Base-by-base conservation (phyloP, 371 early-diverging fungal genomes). In the Cokeromyces recurvatus region DNA sequence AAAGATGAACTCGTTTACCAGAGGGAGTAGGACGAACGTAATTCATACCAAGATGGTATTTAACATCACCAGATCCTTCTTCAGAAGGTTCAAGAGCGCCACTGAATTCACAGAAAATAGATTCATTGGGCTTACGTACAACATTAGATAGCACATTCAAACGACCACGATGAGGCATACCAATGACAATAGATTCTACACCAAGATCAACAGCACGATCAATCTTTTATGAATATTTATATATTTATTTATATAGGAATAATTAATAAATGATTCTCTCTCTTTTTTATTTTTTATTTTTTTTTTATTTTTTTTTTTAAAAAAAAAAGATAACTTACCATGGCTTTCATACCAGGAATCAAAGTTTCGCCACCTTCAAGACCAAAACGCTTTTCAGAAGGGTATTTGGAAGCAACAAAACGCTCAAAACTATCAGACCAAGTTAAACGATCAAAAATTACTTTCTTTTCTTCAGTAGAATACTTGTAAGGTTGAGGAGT, bases 131-230 rank as follows among this genome's bases (percentile, higher is more conserved):
- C 76, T 96, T 96, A 59, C 95, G 89, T 53, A 97, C 93, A 17
- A 97, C 97, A 70, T 95, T 95, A 54, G 90, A 90, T 37, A 98
- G 82, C n/a, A 97, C 95, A 64, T 97, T 97, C 39, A 97, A 71
- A 57, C 98, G 90, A 48, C 98, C 98, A 71, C 98, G 92, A 71
- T 97, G 98, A 31, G 98, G 92, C 97, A 97, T 97, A 48, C 98
- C 96, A 82, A 97, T 90, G 38, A 94, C 87, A 56, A 96, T 87
- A 32, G 89, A 85, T 62, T 92, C 88, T 45, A 94, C 87, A 16
- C 97, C 98, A 42, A 84, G 78, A 49, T 95, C 94, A 38, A 94
- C 94, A 15, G 92, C 88, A 38, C 86, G 46, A 68, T 95, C 96
- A 61, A 95, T 92, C 86, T 86, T 66, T 27, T 21, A n/a, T n/a